Evolutionary conservation across 768 basidiomycete genomes (phyloP).

Genomic region (Mycena vitilis): DNA sequence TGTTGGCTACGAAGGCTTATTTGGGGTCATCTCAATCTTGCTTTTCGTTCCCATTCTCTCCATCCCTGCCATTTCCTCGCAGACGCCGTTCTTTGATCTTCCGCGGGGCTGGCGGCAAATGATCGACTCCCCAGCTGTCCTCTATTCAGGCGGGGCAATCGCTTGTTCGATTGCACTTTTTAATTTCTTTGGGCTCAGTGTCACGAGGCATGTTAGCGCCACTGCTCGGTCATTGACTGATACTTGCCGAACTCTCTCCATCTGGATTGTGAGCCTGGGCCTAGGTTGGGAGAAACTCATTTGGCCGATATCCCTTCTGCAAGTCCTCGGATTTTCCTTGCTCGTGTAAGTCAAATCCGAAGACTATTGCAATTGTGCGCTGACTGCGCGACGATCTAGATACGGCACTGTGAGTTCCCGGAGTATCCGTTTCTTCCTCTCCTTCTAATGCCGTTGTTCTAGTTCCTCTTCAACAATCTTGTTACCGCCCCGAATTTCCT

Average conservation of each 20-base stretch:
- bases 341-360: conserved; percentile 75
- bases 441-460: conserved; percentile 32
- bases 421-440: conserved; percentile 24
- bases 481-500: conserved; percentile 73
- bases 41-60: conserved; percentile 85
- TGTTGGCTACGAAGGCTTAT: conserved; percentile 95
- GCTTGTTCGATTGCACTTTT: conserved; percentile 82
- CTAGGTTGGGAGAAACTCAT: conserved; percentile 92
- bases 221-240: conserved; percentile 93
- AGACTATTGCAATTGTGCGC: conserved; percentile 26
- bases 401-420: conserved; percentile 80
- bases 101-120: conserved; percentile 92
- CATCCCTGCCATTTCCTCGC: conserved; percentile 70
- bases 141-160: conserved; percentile 76
- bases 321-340: conserved; percentile 86
- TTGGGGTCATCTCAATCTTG: conserved; percentile 85
- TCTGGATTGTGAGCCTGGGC: conserved; percentile 92
- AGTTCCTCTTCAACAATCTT: conserved; percentile 94
- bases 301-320: conserved; percentile 84
- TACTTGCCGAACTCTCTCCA: conserved; percentile 94
- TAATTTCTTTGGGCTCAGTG: conserved; percentile 92
- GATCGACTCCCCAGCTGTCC: conserved; percentile 78
- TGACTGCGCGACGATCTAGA: conserved; percentile 49
- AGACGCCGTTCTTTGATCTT: conserved; percentile 86
- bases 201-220: conserved; percentile 93